Conservation (phyloP, 1,284 basidiomycete species). For the Abortiporus biennis region DNA sequence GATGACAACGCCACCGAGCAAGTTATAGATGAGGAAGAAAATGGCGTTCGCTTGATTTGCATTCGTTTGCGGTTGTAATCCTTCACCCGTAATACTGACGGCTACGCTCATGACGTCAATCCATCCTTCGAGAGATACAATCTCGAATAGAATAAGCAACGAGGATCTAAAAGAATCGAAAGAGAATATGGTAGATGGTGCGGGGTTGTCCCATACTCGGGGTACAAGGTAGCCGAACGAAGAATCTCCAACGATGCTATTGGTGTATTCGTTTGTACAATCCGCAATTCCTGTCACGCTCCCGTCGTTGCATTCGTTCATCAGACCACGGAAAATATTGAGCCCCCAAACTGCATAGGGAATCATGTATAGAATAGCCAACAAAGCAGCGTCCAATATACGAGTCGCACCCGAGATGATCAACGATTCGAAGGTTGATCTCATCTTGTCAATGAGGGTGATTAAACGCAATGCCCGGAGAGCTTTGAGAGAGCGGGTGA, state of each 20-base stretch:
- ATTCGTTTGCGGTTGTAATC: constrained; percentile 68
- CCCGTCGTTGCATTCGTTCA: constrained; percentile 84
- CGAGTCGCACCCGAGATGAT: constrained; percentile 85
- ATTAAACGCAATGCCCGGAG: constrained; percentile 87
- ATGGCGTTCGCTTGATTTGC: constrained; percentile 79
- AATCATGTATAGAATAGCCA: constrained; percentile 95
- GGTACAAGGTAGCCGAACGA: constrained; percentile 72
- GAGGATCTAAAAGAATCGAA: constrained; percentile 89
- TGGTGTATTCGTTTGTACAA: constrained; percentile 77
- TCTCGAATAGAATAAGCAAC: constrained; percentile 93
- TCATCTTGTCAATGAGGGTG: constrained; percentile 83
- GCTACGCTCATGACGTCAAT: constrained; percentile 85
- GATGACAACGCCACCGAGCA: constrained; percentile 89
- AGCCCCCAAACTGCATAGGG: constrained; percentile 97
- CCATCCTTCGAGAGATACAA: constrained; percentile 96
- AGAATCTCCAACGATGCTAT: constrained; percentile 39
- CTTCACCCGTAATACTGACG: constrained; percentile 72
- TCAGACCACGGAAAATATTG: constrained; percentile 86
- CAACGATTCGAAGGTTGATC: constrained; percentile 88
- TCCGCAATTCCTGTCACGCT: constrained; percentile 48
- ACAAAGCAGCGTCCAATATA: constrained; percentile 86
- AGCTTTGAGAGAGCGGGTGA: constrained; percentile 86
- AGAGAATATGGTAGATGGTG: constrained; percentile 79
- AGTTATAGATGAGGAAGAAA: constrained; percentile 92
- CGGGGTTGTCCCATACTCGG: constrained; percentile 86